Evolutionary conservation across 805 yeast genomes (phyloP), one percentile per base, ranked within the genome.

Genomic region (Wickerhamiella hasegawae): DNA sequence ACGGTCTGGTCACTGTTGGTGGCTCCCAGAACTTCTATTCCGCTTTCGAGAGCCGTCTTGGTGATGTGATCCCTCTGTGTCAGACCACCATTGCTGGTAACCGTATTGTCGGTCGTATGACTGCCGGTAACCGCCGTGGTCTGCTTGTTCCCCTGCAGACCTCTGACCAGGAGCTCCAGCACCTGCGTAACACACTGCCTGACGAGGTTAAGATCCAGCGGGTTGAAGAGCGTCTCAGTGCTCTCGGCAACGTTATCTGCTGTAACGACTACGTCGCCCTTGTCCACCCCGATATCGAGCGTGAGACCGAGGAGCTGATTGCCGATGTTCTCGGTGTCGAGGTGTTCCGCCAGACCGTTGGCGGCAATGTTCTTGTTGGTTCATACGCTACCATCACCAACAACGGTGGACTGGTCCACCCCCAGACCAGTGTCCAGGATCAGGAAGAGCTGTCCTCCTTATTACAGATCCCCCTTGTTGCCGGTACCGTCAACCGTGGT

Each of bases 51-150:
- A 94, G 95, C 35, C 95, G 90, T 60, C 66, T 92, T 44, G 96
- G 96, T 42, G 97, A 85, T 60, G 84, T 83, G 35, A 74, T 90
- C 43, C 99, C 99, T 36, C 82, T 90, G 51, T 90, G 82, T 44
- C 95, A 90, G 56, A 83, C 97, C 36, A 90, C 98, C 40, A 90
- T 90, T 50, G 96, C 96, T 22, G 98, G 98, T 49, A 85, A 94
- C 52, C 77, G 98, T 63, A 90, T 90, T 45, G 78, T 90, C 41
- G 99, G 99, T 52, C 73, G 98, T 60, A 79, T 90, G 92, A 80
- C 95, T 28, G 96, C 95, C 31, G 98, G 94, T 52, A 90, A 90
- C 71, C 78, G 98, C 66, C 74, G 97, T 58, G 99, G 99, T 24
- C 65, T 90, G 45, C 69, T 90, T 40, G 98, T 90, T 12, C 99